Evolutionary conservation across 805 yeast genomes (phyloP).

Genomic region (Metschnikowia hibisci): DNA sequence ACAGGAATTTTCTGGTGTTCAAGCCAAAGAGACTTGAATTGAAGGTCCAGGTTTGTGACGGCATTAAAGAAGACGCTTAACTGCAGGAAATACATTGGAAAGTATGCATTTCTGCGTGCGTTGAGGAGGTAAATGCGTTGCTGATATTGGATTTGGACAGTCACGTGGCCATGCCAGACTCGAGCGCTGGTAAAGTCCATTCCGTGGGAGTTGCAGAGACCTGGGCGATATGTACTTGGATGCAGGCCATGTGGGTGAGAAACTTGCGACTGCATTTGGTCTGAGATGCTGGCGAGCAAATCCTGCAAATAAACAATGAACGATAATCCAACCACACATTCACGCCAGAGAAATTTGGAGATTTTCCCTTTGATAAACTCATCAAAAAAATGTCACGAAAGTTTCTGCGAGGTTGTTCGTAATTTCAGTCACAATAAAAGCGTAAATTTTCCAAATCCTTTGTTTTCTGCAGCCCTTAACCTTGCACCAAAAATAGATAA

Average conservation of each 20-base stretch:
- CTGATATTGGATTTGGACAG: slow-evolving; percentile 35
- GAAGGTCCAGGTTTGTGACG: slow-evolving; percentile 15
- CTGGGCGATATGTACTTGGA: neutral
- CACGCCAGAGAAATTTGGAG: too few relatives aligned
- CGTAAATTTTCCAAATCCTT: too few relatives aligned
- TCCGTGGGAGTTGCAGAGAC: neutral
- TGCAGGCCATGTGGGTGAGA: neutral
- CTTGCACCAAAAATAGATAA: too few relatives aligned
- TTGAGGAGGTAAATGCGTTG: slow-evolving; percentile 19
- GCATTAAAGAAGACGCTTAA: slow-evolving; percentile 37
- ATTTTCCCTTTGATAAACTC: too few relatives aligned
- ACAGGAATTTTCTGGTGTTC: slow-evolving; percentile 62
- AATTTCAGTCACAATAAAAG: too few relatives aligned
- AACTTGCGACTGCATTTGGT: too few relatives aligned
- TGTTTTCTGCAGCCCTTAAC: too few relatives aligned
- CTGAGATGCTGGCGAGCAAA: too few relatives aligned
- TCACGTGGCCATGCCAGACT: slow-evolving; percentile 55
- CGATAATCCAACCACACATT: neutral
- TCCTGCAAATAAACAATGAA: too few relatives aligned
- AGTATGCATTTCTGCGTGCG: slow-evolving; percentile 47
- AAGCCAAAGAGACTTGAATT: slow-evolving; percentile 49
- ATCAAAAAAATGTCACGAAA: too few relatives aligned
- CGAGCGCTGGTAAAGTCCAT: slow-evolving; percentile 27
- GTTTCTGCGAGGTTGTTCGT: too few relatives aligned
- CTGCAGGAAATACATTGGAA: slow-evolving; percentile 40